These are phyloP conservation scores for Dipteronia dyeriana DNA, from an alignment of 345 rosid genomes.

Conservation along the genomic window DNA sequence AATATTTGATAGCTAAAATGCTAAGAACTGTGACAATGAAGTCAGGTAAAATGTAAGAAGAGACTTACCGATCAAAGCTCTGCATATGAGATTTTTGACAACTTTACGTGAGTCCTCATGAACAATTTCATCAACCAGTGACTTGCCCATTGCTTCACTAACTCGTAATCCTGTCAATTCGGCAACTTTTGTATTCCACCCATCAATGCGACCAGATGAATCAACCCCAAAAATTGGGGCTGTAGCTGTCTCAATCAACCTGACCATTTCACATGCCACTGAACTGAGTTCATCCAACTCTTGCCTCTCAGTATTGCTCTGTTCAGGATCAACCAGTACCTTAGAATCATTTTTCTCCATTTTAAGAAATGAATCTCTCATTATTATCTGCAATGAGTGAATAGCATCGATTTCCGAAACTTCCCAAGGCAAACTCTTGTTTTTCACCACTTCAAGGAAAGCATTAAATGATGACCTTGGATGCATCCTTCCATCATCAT, in stretches of 20 bases:
- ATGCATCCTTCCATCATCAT: slow-evolving; percentile 67
- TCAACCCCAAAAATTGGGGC: slow-evolving; percentile 89
- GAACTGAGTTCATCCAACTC: slow-evolving; percentile 62
- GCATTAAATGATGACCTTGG: slow-evolving; percentile 83
- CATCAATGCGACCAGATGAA: slow-evolving; percentile 68
- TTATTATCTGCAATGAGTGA: slow-evolving; percentile 73
- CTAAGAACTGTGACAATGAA: neutral
- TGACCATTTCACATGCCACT: slow-evolving; percentile 83
- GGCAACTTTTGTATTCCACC: slow-evolving; percentile 77
- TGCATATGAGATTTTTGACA: slow-evolving; percentile 49
- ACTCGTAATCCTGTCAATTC: slow-evolving; percentile 71
- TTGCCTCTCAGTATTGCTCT: slow-evolving; percentile 31
- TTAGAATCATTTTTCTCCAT: slow-evolving; percentile 44
- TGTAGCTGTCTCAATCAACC: slow-evolving; percentile 81
- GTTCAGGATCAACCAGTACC: slow-evolving; percentile 26
- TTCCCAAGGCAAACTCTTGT: slow-evolving; percentile 85
- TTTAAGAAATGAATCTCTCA: slow-evolving; percentile 62
- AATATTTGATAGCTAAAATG: too few relatives aligned
- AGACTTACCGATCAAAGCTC: slow-evolving; percentile 68
- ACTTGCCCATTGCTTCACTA: slow-evolving; percentile 71
- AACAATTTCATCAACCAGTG: slow-evolving; percentile 63
- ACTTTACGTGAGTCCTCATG: slow-evolving; percentile 53
- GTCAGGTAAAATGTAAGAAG: neutral
- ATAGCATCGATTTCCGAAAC: slow-evolving; percentile 74
- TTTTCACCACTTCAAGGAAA: slow-evolving; percentile 80